These are phyloP conservation scores for Artemisia annua DNA, from an alignment of 129 eudicot genomes.

Conservation along the genomic window DNA sequence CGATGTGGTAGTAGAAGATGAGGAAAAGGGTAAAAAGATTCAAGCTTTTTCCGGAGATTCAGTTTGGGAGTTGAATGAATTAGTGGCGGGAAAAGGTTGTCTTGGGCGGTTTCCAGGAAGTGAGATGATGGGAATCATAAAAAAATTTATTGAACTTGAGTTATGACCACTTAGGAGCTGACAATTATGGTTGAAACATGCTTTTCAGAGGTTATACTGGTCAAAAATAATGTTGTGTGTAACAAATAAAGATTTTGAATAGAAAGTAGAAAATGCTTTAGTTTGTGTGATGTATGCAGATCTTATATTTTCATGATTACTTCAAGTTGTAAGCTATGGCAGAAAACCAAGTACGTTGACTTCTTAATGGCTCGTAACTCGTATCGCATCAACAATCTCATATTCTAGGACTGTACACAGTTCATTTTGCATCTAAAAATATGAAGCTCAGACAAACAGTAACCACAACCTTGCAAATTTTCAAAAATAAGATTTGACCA, in stretches of 20 bases:
- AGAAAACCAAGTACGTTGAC: neutral
- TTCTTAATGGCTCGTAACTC: no score
- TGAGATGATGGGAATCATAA: conserved; percentile 94
- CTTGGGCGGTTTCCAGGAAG: conserved; percentile 92
- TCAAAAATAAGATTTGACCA: no score
- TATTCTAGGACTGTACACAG: no score
- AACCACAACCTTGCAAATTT: no score
- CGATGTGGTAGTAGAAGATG: conserved; percentile 24
- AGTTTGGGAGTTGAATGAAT: conserved; percentile 67
- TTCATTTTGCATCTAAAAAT: no score
- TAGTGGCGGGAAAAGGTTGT: conserved; percentile 79
- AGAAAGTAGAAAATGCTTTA: neutral
- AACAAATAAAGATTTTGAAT: conserved; percentile 5
- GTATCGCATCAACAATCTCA: no score
- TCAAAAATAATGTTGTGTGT: neutral
- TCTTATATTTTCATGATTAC: neutral
- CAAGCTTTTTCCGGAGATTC: conserved; percentile 61
- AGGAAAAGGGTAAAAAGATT: conserved; percentile 11
- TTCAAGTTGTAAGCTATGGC: neutral
- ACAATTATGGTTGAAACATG: neutral
- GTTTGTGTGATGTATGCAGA: neutral
- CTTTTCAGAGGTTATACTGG: neutral
- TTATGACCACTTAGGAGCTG: neutral
- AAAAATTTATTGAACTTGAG: conserved; percentile 52
- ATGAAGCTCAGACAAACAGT: no score